phyloP scores from a whole-genome alignment of 2,329 filamentous ascomycete genomes.

The Paecilomyces dactylethromorphus region DNA sequence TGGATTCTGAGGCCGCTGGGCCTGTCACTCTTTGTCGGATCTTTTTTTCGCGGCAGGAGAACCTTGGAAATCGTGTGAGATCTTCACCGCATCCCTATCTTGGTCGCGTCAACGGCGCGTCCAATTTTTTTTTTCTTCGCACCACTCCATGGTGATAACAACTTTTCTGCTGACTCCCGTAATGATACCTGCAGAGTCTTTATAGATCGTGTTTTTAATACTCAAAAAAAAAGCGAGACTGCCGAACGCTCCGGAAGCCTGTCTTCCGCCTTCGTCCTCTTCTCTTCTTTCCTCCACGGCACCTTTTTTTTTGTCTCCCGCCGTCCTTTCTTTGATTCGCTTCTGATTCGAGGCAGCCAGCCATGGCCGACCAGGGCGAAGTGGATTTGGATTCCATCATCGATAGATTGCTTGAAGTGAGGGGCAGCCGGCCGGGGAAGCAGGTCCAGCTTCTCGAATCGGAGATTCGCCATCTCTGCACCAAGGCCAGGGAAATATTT shows the following conservation, averaged over 20 bases:
- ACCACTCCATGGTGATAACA: not conserved
- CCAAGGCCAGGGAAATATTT: conserved; percentile 98
- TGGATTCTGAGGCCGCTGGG: conserved; percentile 21
- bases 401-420: conserved; percentile 93
- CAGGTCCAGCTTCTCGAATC: conserved; percentile 95
- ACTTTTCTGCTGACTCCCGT: not conserved
- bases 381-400: conserved; percentile 99
- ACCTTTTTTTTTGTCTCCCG: conserved; percentile 13
- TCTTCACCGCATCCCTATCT: conserved; percentile 6
- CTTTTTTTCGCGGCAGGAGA: conserved; percentile 12
- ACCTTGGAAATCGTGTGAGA: conserved; percentile 21
- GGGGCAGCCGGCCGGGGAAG: conserved; percentile 95
- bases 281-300: conserved; percentile 7
- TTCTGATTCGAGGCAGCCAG: conserved; percentile 32
- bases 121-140: not conserved
- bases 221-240: conserved; percentile 9
- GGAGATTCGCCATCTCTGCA: conserved; percentile 95
- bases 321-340: conserved; percentile 17
- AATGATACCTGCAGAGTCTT: not conserved
- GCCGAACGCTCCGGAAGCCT: conserved; percentile 21
- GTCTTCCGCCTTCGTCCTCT: conserved; percentile 3
- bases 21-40: conserved; percentile 16
- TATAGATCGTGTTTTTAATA: not conserved
- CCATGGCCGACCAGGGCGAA: conserved; percentile 74
- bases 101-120: not conserved